Base-by-base conservation (phyloP, 192 early-diverging fungal genomes). In the Gamsiella multidivaricata region DNA sequence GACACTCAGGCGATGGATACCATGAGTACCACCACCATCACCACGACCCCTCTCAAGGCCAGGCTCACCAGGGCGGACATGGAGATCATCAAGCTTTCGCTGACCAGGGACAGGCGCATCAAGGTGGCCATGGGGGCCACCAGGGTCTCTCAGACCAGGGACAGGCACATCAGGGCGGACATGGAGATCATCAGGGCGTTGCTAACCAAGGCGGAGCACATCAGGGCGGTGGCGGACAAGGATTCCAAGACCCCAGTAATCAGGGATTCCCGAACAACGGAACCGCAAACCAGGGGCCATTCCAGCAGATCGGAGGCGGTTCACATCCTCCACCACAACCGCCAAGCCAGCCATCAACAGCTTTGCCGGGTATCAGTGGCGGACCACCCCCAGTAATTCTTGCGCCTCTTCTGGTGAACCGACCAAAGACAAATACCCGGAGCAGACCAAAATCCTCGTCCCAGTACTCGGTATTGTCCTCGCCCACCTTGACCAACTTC, bases 401-500 rank as follows among this genome's bases (percentile, higher is more conserved):
- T 31, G 9, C 31, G 23, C 61, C 32, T 20, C 64, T 23, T 9
- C 36, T 42, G 3, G 17, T 29, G 34, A 65, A 65, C 11, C 32
- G 18, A n/a, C 62, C 50, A n/a, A 52, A 36, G 14, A 20, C 31
- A 3, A 51, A 26, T 8, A 23, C 34, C 8, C 10, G 23, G 5
- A 25, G 7, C 6, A 34, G 57, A 52, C 54, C 65, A 0, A 22
- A 14, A 0, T 67, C 54, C 39, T 49, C 54, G n/a, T 34, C 45
- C 1, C 56, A 60, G 29, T 69, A 69, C 57, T 41, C 67, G 5
- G 53, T 69, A 1, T 50, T 45, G 36, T 36, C 57, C 4, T 69
- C 67, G 25, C 67, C 67, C 17, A 69, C 67, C 10, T 53, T 10
- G 2, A 51, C 67, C 3, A 23, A 36, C 34, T 43, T 39, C 23